Evolutionary conservation across 2,329 filamentous ascomycete species (phyloP).

Genomic region (Coniochaeta sp.): DNA sequence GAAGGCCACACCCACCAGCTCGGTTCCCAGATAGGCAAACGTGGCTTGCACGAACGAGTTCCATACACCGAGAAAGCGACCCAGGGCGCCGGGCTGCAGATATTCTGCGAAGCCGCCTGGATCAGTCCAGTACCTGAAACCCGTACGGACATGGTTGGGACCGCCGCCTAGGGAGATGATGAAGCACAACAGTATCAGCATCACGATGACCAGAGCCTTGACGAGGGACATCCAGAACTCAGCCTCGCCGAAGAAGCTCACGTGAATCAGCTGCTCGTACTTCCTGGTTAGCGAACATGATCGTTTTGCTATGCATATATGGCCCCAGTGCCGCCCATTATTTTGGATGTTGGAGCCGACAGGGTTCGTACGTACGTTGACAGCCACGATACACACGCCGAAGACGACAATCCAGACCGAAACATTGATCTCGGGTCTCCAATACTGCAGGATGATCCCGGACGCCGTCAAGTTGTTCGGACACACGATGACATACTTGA

Average conservation of each 20-base stretch:
- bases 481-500: constrained; percentile 31
- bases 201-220: constrained; percentile 36
- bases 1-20: constrained; percentile 62
- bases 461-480: constrained; percentile 31
- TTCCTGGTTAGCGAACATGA: constrained; percentile 8
- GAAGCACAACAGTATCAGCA: constrained; percentile 28
- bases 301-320: too few relatives aligned
- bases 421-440: constrained; percentile 28
- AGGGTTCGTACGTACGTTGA: constrained; percentile 19
- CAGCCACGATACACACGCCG: constrained; percentile 21
- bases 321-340: too few relatives aligned
- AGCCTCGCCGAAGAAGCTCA: constrained; percentile 36
- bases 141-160: constrained; percentile 26
- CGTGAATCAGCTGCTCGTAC: constrained; percentile 19
- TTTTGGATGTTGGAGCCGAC: background rate
- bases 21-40: constrained; percentile 39
- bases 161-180: constrained; percentile 31
- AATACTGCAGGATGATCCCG: constrained; percentile 28
- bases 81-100: constrained; percentile 21
- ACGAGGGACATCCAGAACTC: constrained; percentile 39
- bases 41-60: constrained; percentile 28
- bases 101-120: constrained; percentile 34
- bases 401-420: constrained; percentile 30
- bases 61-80: constrained; percentile 32
- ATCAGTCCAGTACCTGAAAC: constrained; percentile 35